These are phyloP conservation scores for Venturia carpophila DNA, from an alignment of 2,329 filamentous ascomycete genomes.

Conservation along the genomic window DNA sequence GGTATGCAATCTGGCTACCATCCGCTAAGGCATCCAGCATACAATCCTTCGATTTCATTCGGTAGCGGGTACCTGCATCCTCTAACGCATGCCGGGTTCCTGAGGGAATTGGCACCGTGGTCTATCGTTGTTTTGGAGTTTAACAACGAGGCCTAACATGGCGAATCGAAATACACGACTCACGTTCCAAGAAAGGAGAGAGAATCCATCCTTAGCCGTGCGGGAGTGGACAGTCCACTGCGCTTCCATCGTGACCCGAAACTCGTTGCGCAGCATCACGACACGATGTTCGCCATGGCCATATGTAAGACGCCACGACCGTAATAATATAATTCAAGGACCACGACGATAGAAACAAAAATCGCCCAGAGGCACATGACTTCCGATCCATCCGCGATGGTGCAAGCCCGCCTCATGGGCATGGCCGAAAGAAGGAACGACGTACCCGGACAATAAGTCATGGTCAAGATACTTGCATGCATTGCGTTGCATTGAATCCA, in stretches of 20 bases:
- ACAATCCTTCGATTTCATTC: not conserved
- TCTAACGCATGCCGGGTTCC: not conserved
- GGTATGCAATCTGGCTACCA: not conserved
- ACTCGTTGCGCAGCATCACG: not conserved
- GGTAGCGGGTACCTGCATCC: not conserved
- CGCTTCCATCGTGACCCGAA: conserved; percentile 6
- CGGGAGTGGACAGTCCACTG: not conserved
- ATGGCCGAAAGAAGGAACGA: conserved; percentile 8
- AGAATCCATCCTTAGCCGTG: not conserved
- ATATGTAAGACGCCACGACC: not conserved
- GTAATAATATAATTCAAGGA: conserved; percentile 9
- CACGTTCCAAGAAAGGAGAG: not conserved
- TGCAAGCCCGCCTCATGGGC: not conserved
- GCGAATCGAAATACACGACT: not conserved
- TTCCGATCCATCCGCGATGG: not conserved
- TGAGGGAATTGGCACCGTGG: not conserved
- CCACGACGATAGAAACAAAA: conserved; percentile 3
- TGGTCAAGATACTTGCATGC: not conserved
- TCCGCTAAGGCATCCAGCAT: not conserved
- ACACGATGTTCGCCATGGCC: not conserved
- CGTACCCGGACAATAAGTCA: not conserved
- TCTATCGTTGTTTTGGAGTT: conserved; percentile 2
- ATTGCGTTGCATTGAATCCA: not conserved
- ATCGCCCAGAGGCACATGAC: not conserved
- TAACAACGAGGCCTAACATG: not conserved